A percentile compares a stretch with the other conserved stretches of the same genome.
Evolutionary conservation across 805 yeast genomes (phyloP).

Genomic region (Yarrowia porcina): DNA sequence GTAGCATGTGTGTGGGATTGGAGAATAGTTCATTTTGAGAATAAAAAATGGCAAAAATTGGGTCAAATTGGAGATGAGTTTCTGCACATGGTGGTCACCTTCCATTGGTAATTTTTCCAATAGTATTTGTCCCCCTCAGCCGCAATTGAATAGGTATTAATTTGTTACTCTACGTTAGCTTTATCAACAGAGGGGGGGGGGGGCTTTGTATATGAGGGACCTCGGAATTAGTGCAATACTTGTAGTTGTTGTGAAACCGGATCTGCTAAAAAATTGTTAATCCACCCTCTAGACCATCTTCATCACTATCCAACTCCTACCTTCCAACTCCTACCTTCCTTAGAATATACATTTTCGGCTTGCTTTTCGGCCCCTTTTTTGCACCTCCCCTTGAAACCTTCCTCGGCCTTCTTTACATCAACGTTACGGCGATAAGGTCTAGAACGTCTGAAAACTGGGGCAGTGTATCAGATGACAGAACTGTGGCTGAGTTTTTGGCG

Average conservation of each 20-base stretch:
- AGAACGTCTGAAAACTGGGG: neutral
- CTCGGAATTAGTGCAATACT: neutral
- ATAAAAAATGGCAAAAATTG: neutral
- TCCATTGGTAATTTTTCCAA: no score
- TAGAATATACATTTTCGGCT: neutral
- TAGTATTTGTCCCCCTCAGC: no score
- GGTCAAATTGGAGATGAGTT: no score
- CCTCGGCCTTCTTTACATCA: neutral
- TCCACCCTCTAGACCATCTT: neutral
- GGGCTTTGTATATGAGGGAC: no score
- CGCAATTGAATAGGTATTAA: no score
- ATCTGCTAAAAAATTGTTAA: neutral
- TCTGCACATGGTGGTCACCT: no score
- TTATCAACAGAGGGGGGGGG: no score
- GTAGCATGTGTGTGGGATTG: neutral
- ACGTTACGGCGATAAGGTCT: constrained; percentile 10
- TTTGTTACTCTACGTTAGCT: no score
- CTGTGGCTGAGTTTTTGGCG: neutral
- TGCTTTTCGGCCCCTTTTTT: neutral
- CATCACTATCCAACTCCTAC: no score
- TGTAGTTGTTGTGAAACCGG: neutral
- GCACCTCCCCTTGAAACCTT: neutral
- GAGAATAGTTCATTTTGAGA: no score
- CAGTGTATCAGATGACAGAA: neutral
- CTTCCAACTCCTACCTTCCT: no score